Percentiles rank a stretch among this genome's conserved stretches.
Evolutionary conservation across 371 early-diverging fungal genomes (phyloP).

Genomic region (Mucor indicus): DNA sequence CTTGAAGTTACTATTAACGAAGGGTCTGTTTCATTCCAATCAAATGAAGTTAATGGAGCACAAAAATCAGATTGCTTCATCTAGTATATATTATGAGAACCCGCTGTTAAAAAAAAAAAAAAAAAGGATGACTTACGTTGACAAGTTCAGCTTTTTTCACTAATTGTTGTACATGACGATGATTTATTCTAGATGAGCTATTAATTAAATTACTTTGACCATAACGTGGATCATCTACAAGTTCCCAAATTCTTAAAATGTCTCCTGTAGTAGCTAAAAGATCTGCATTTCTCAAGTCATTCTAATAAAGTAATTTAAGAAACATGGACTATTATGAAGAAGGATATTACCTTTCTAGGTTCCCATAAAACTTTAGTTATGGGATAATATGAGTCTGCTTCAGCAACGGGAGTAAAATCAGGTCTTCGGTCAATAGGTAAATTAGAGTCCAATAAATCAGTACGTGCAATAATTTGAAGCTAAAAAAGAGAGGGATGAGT

Average conservation of each 20-base stretch:
- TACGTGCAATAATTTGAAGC: slow-evolving; percentile 64
- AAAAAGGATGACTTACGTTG: slow-evolving; percentile 42
- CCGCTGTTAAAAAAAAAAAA: too few species aligned
- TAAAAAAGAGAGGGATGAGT: slow-evolving; percentile 8
- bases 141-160: slow-evolving; percentile 52
- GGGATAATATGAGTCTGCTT: slow-evolving; percentile 83
- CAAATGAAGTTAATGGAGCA: slow-evolving; percentile 94
- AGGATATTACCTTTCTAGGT: slow-evolving; percentile 61
- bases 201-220: slow-evolving; percentile 36
- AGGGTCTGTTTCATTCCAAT: slow-evolving; percentile 92
- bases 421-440: slow-evolving; percentile 30
- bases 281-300: slow-evolving; percentile 54
- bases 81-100: slow-evolving; percentile 10
- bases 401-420: slow-evolving; percentile 77
- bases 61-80: slow-evolving; percentile 65
- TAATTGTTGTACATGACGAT: slow-evolving; percentile 14
- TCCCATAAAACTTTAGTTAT: slow-evolving; percentile 89
- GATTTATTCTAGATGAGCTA: slow-evolving; percentile 11
- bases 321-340: background rate
- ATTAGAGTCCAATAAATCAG: slow-evolving; percentile 35
- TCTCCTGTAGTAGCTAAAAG: slow-evolving; percentile 89
- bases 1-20: slow-evolving; percentile 84
- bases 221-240: slow-evolving; percentile 55
- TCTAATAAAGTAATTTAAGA: slow-evolving; percentile 10
- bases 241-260: slow-evolving; percentile 84